Evolutionary conservation across 768 basidiomycete genomes (phyloP).

Genomic region (Mycena alexandri): DNA sequence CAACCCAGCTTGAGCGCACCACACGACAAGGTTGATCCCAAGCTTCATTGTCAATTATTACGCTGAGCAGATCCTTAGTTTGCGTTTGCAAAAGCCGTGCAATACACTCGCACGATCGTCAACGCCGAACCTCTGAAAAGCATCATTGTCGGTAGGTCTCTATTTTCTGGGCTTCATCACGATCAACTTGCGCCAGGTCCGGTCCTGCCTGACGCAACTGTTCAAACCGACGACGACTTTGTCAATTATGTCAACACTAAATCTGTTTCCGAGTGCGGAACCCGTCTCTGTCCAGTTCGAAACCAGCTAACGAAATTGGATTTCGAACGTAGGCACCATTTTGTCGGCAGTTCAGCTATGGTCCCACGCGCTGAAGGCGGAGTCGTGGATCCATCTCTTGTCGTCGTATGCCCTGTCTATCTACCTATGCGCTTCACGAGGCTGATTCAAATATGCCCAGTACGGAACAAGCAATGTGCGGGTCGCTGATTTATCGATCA

Average conservation of each 20-base stretch:
- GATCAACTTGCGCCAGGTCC: background rate
- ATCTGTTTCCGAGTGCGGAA: slow-evolving; percentile 24
- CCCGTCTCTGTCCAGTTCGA: no score
- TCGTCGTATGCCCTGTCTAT: slow-evolving; percentile 22
- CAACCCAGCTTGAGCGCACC: slow-evolving; percentile 24
- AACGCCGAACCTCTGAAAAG: slow-evolving; percentile 33
- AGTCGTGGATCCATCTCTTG: slow-evolving; percentile 30
- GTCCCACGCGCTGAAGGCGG: slow-evolving; percentile 26
- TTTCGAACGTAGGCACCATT: slow-evolving; percentile 22
- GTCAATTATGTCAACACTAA: slow-evolving; percentile 26
- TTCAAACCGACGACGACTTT: slow-evolving; percentile 31
- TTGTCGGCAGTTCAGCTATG: slow-evolving; percentile 32
- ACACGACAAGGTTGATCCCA: slow-evolving; percentile 21
- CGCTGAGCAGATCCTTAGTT: background rate
- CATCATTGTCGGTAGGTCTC: slow-evolving; percentile 18
- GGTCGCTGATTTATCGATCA: slow-evolving; percentile 54
- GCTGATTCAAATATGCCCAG: background rate
- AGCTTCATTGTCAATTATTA: no score
- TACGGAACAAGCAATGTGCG: slow-evolving; percentile 58
- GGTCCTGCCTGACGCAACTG: slow-evolving; percentile 20
- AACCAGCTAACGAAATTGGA: no score
- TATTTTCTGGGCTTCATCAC: background rate
- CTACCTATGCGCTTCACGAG: background rate
- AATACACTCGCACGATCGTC: slow-evolving; percentile 29
- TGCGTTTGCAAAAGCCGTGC: slow-evolving; percentile 27